phyloP scores from a whole-genome alignment of 495 filamentous ascomycete species.

The Penicillium pulvis region DNA sequence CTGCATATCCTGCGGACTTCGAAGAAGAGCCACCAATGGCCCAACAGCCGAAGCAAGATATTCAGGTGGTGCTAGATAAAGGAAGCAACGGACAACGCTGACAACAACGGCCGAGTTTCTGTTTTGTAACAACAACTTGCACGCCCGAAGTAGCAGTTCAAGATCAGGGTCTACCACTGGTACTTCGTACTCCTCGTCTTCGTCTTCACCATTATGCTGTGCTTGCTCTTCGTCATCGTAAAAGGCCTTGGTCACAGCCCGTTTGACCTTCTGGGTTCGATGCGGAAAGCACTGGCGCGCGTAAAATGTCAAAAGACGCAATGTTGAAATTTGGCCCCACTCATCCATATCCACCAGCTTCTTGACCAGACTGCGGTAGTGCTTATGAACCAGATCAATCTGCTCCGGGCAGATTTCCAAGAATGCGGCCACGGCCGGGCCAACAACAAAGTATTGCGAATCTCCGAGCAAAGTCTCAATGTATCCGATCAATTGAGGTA shows the following conservation, averaged over 20 bases:
- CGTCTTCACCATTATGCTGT: slow-evolving; percentile 45
- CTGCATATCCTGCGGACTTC: slow-evolving; percentile 82
- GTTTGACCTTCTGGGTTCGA: slow-evolving; percentile 58
- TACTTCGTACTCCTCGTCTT: slow-evolving; percentile 56
- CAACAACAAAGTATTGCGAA: slow-evolving; percentile 91
- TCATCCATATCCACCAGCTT: slow-evolving; percentile 99
- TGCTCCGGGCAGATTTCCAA: slow-evolving; percentile 85
- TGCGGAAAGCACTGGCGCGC: slow-evolving; percentile 86
- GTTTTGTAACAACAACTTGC: slow-evolving; percentile 82
- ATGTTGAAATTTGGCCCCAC: slow-evolving; percentile 85
- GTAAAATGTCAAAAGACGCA: slow-evolving; percentile 81
- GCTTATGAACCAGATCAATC: slow-evolving; percentile 84
- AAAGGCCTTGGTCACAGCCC: slow-evolving; percentile 64
- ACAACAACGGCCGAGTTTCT: slow-evolving; percentile 92
- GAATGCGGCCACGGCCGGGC: slow-evolving; percentile 87
- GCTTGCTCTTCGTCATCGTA: slow-evolving; percentile 67
- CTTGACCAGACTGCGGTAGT: slow-evolving; percentile 79
- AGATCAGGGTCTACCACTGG: slow-evolving; percentile 77
- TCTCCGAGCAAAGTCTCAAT: slow-evolving; percentile 77
- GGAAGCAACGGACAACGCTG: slow-evolving; percentile 81
- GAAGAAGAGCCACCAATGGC: slow-evolving; percentile 80
- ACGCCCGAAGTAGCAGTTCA: slow-evolving; percentile 75
- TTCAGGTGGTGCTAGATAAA: slow-evolving; percentile 74
- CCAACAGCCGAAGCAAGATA: slow-evolving; percentile 74
- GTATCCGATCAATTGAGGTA: slow-evolving; percentile 82